Evolutionary conservation across 177 flowering plant species (phyloP).

Genomic region (Vitis hybrid): DNA sequence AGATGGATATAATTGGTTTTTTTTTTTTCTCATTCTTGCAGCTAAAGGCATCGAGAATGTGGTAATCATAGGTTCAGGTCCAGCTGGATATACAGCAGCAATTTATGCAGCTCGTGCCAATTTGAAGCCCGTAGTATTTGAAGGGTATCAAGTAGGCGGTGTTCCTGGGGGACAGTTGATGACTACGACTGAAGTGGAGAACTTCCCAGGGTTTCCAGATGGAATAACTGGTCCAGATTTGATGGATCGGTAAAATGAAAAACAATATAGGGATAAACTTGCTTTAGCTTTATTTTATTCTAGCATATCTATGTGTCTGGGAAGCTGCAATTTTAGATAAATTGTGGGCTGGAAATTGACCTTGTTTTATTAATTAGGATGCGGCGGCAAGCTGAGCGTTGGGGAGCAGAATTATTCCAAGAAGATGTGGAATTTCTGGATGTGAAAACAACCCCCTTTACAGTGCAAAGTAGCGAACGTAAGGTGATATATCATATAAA

Average conservation of each 20-base stretch:
- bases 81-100: constrained; percentile 97
- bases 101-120: constrained; percentile 97
- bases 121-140: constrained; percentile 93
- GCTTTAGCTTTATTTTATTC: not conserved
- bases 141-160: constrained; percentile 92
- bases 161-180: constrained; percentile 98
- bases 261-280: no score
- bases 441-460: constrained; percentile 73
- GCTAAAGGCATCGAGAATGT: constrained; percentile 71
- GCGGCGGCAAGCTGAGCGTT: constrained; percentile 88
- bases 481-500: constrained; percentile 50
- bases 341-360: not conserved
- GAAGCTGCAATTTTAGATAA: not conserved
- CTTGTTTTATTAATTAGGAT: constrained; percentile 48
- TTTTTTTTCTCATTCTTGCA: constrained; percentile 21
- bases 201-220: constrained; percentile 97
- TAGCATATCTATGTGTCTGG: not conserved
- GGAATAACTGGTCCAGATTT: constrained; percentile 98
- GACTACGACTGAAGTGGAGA: constrained; percentile 99
- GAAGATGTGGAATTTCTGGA: constrained; percentile 93
- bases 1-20: not conserved
- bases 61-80: constrained; percentile 95
- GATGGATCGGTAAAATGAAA: constrained; percentile 75
- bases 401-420: constrained; percentile 92
- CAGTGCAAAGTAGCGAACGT: constrained; percentile 82